A percentile compares a stretch with the other conserved stretches of the same genome.
These are phyloP conservation scores for Juglanconis sp. DNA, from an alignment of 2,329 filamentous ascomycete species.

Conservation along the genomic window DNA sequence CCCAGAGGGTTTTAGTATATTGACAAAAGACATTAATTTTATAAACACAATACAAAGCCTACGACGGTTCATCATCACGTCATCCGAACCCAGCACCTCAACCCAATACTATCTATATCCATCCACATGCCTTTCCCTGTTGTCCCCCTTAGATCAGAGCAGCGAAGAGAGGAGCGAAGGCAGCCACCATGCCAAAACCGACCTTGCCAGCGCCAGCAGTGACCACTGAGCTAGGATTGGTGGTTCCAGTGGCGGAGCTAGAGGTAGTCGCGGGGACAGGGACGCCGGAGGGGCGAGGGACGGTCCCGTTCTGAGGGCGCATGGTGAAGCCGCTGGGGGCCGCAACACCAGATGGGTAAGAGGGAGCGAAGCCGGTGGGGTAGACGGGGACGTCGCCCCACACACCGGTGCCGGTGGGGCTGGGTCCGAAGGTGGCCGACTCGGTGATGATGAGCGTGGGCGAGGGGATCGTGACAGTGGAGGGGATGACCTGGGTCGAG, in stretches of 20 bases:
- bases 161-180: constrained; percentile 12
- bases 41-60: background rate
- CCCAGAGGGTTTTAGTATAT: background rate
- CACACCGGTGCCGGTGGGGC: background rate
- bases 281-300: constrained; percentile 2
- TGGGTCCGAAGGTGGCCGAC: background rate
- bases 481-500: constrained; percentile 21
- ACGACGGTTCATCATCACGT: background rate
- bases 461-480: constrained; percentile 20
- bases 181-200: constrained; percentile 17
- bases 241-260: background rate
- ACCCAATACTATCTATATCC: background rate
- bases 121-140: background rate
- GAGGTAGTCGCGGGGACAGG: background rate
- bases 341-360: constrained; percentile 11
- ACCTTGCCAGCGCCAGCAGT: constrained; percentile 16
- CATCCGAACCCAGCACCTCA: background rate
- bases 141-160: constrained; percentile 12
- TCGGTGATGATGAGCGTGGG: constrained; percentile 21
- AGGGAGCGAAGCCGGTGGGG: background rate
- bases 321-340: constrained; percentile 12
- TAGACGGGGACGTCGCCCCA: background rate
- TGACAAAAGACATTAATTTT: background rate
- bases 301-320: constrained; percentile 13
- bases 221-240: constrained; percentile 1